phyloP scores from a whole-genome alignment of 2,329 filamentous ascomycete species.

The Colletotrichum sp. region DNA sequence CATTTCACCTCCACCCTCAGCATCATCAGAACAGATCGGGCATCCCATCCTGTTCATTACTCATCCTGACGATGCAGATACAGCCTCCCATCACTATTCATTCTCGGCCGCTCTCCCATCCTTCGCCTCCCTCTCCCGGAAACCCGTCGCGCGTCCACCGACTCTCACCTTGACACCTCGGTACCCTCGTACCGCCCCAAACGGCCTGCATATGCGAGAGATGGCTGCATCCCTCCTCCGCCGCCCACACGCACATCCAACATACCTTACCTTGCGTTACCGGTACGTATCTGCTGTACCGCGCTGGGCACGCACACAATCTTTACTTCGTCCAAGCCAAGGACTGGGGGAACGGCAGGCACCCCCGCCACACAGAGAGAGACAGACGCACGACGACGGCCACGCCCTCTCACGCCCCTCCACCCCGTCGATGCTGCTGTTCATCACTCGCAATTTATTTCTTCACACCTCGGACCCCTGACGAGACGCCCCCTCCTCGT shows the following conservation, averaged over 20 bases:
- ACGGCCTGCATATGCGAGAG: conserved; percentile 22
- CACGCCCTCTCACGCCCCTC: conserved; percentile 1
- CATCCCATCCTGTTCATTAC: background rate
- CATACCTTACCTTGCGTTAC: background rate
- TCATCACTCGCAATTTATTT: background rate
- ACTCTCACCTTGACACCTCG: background rate
- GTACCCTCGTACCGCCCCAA: conserved; percentile 14
- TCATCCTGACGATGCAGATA: background rate
- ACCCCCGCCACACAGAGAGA: conserved; percentile 10
- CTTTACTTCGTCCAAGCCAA: conserved; percentile 20
- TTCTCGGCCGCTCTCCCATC: background rate
- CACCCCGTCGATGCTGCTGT: background rate
- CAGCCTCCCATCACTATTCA: background rate
- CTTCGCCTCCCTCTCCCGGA: background rate
- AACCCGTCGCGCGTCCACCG: background rate
- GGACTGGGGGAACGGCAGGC: conserved; percentile 15
- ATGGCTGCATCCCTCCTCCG: conserved; percentile 15
- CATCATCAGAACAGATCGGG: background rate
- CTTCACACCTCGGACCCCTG: background rate
- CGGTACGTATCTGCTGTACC: conserved; percentile 1
- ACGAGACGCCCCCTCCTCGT: conserved; percentile 1
- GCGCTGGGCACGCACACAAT: conserved; percentile 5
- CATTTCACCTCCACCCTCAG: background rate
- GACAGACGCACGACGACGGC: conserved; percentile 3
- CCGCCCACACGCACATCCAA: conserved; percentile 4